These are phyloP conservation scores for Galeopsis tetrahit DNA, from an alignment of 257 asterid species.

Conservation along the genomic window DNA sequence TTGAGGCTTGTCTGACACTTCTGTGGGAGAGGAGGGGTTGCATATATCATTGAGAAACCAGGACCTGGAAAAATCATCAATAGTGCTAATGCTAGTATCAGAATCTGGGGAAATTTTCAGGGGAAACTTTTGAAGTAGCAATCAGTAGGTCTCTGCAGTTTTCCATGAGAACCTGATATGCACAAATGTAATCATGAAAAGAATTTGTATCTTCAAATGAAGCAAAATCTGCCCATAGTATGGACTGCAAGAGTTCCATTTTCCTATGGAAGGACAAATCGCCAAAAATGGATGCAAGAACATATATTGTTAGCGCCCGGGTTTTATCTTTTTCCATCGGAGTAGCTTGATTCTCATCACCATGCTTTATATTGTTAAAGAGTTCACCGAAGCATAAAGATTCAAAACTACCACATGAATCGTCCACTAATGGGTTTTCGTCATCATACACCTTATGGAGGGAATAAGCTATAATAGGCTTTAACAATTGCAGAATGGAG, in stretches of 20 bases:
- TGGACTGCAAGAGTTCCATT: slow-evolving; percentile 57
- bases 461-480: slow-evolving; percentile 83
- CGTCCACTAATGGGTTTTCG: slow-evolving; percentile 55
- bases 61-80: slow-evolving; percentile 46
- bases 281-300: slow-evolving; percentile 74
- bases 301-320: slow-evolving; percentile 71
- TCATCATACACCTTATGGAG: slow-evolving; percentile 65
- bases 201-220: slow-evolving; percentile 53
- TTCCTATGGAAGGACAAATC: slow-evolving; percentile 70
- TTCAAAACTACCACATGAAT: slow-evolving; percentile 70
- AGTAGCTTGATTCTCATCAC: slow-evolving; percentile 40
- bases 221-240: slow-evolving; percentile 75
- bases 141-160: slow-evolving; percentile 64
- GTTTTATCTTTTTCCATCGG: slow-evolving; percentile 48
- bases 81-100: slow-evolving; percentile 47
- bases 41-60: slow-evolving; percentile 70
- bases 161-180: slow-evolving; percentile 82
- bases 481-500: slow-evolving; percentile 67
- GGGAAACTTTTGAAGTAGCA: slow-evolving; percentile 60
- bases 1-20: slow-evolving; percentile 44
- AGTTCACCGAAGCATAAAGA: slow-evolving; percentile 87
- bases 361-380: slow-evolving; percentile 50
- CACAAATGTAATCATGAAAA: slow-evolving; percentile 78
- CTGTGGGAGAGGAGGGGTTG: slow-evolving; percentile 42
- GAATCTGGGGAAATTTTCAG: slow-evolving; percentile 46